These are phyloP conservation scores for Aspergillus incahuasiensis DNA, from an alignment of 495 filamentous ascomycete genomes.

Conservation along the genomic window DNA sequence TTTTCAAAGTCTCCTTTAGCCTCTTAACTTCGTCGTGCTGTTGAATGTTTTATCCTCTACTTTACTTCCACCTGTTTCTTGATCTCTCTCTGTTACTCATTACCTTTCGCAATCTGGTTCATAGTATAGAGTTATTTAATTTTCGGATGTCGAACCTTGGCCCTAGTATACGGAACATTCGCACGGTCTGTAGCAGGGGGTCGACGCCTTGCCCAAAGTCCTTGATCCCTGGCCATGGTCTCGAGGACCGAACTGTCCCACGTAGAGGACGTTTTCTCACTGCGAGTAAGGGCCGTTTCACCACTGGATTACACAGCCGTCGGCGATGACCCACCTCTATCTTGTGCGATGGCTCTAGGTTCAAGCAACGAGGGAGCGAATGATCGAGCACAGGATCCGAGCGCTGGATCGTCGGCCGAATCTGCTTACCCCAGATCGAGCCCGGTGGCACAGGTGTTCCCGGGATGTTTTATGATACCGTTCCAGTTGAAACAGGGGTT, in stretches of 20 bases:
- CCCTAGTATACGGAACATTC: neutral
- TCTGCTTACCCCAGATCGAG: slow-evolving; percentile 17
- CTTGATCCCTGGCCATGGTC: slow-evolving; percentile 1
- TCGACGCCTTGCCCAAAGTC: neutral
- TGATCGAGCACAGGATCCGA: slow-evolving; percentile 6
- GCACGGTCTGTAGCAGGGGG: neutral
- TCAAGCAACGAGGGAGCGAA: slow-evolving; percentile 3
- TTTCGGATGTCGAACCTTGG: neutral
- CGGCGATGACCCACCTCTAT: slow-evolving; percentile 5
- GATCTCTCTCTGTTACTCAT: neutral
- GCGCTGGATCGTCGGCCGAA: slow-evolving; percentile 8
- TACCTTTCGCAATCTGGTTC: slow-evolving; percentile 2
- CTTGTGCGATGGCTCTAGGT: neutral
- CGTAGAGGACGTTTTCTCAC: neutral
- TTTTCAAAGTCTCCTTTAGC: slow-evolving; percentile 2
- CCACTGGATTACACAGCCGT: slow-evolving; percentile 1
- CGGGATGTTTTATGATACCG: slow-evolving; percentile 17
- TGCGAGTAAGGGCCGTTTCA: slow-evolving; percentile 2
- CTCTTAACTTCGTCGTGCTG: slow-evolving; percentile 5
- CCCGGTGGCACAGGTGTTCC: slow-evolving; percentile 12
- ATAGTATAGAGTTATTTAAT: slow-evolving; percentile 13
- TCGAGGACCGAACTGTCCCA: neutral
- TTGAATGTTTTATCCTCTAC: slow-evolving; percentile 1
- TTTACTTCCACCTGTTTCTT: neutral
- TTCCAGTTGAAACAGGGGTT: slow-evolving; percentile 4